These are phyloP conservation scores for Collybia nuda DNA, from an alignment of 768 basidiomycete species.

Conservation along the genomic window DNA sequence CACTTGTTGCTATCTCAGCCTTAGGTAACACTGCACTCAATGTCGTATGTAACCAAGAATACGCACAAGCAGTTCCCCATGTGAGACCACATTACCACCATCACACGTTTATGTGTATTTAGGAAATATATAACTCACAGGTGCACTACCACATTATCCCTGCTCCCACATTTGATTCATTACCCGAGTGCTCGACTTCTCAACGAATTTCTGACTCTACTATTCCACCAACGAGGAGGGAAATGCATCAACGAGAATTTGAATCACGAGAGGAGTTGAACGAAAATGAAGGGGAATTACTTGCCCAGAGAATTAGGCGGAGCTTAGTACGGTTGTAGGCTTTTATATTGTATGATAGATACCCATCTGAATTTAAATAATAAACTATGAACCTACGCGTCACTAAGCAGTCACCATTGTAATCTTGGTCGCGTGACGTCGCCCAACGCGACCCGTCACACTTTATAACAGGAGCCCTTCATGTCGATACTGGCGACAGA, in stretches of 20 bases:
- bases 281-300: slow-evolving; percentile 47
- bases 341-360: no score
- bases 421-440: slow-evolving; percentile 5
- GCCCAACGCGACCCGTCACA: slow-evolving; percentile 17
- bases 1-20: slow-evolving; percentile 31
- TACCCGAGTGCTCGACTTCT: slow-evolving; percentile 8
- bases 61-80: slow-evolving; percentile 79
- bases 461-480: background rate
- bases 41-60: slow-evolving; percentile 80
- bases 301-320: slow-evolving; percentile 41
- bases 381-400: no score
- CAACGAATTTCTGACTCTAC: slow-evolving; percentile 6
- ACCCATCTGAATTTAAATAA: no score
- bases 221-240: slow-evolving; percentile 36
- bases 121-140: slow-evolving; percentile 27
- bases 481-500: slow-evolving; percentile 7
- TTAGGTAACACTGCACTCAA: slow-evolving; percentile 68
- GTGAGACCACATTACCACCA: slow-evolving; percentile 32
- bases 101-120: background rate
- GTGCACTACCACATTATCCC: slow-evolving; percentile 81
- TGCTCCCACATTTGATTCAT: slow-evolving; percentile 47
- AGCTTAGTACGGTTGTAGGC: no score
- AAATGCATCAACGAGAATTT: slow-evolving; percentile 64
- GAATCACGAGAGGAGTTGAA: slow-evolving; percentile 60
- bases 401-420: background rate